These are phyloP conservation scores for Cladophialophora immunda DNA, from an alignment of 2,329 filamentous ascomycete species.

Conservation along the genomic window DNA sequence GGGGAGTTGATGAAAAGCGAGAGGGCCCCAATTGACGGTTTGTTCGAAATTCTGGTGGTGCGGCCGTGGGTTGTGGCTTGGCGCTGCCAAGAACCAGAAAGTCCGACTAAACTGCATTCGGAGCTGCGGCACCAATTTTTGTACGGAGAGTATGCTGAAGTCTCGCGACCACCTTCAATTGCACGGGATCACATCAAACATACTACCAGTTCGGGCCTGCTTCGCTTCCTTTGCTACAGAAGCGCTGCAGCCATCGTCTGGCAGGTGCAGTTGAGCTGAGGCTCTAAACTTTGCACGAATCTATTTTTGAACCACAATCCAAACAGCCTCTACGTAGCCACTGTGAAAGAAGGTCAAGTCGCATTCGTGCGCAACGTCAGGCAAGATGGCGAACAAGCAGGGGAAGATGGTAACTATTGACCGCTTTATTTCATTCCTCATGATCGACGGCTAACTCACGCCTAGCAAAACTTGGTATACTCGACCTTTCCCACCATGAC, in stretches of 20 bases:
- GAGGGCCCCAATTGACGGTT: not conserved
- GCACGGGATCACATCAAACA: slow-evolving; percentile 9
- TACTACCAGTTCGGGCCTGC: slow-evolving; percentile 39
- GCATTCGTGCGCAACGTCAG: slow-evolving; percentile 55
- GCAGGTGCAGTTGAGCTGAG: slow-evolving; percentile 37
- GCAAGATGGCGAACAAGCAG: slow-evolving; percentile 85
- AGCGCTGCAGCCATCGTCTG: slow-evolving; percentile 39
- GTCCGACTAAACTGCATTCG: slow-evolving; percentile 15
- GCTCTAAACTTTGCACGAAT: slow-evolving; percentile 34
- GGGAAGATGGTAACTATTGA: slow-evolving; percentile 92
- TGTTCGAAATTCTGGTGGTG: slow-evolving; percentile 15
- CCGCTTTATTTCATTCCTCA: not conserved
- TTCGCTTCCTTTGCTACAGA: slow-evolving; percentile 7
- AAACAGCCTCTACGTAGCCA: slow-evolving; percentile 6
- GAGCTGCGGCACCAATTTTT: slow-evolving; percentile 23
- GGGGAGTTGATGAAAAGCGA: not conserved
- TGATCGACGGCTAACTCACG: slow-evolving; percentile 44
- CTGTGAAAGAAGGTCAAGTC: slow-evolving; percentile 42
- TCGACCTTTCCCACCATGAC: not conserved
- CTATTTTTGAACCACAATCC: slow-evolving; percentile 31
- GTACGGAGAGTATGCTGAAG: not conserved
- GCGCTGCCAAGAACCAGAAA: slow-evolving; percentile 18
- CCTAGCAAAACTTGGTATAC: slow-evolving; percentile 71
- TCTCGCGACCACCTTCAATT: slow-evolving; percentile 14
- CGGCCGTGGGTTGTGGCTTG: slow-evolving; percentile 17